Conservation (phyloP, 192 early-diverging fungal species). For the Allomyces arbusculus region DNA sequence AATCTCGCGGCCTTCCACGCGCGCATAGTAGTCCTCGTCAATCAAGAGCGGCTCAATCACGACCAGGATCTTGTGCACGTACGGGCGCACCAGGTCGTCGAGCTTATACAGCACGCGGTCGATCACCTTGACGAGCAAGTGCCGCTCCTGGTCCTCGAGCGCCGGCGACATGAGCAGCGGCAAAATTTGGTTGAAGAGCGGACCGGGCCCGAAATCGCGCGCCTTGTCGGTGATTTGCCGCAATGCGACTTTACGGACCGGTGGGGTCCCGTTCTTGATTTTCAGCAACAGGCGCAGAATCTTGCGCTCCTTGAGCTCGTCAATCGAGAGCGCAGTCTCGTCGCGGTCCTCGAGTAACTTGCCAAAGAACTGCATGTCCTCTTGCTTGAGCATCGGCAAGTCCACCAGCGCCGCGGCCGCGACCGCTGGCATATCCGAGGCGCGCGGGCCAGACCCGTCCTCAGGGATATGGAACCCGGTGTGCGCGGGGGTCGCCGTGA, state of each 20-base stretch:
- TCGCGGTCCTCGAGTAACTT: conserved; percentile 67
- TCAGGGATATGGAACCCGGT: conserved; percentile 84
- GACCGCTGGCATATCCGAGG: conserved; percentile 55
- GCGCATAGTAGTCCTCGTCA: conserved; percentile 92
- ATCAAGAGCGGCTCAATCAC: conserved; percentile 95
- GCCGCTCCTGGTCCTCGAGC: conserved; percentile 94
- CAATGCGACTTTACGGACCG: conserved; percentile 77
- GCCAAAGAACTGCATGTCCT: conserved; percentile 95
- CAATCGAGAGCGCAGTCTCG: conserved; percentile 58
- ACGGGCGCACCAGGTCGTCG: conserved; percentile 88
- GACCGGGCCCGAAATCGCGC: conserved; percentile 75
- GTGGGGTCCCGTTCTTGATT: conserved; percentile 96
- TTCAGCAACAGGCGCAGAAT: conserved; percentile 87
- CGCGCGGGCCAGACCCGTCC: conserved; percentile 20
- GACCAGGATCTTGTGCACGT: conserved; percentile 95
- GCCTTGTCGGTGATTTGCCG: conserved; percentile 93
- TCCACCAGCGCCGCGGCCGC: conserved; percentile 16
- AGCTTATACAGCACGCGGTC: conserved; percentile 90
- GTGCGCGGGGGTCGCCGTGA: conserved; percentile 60
- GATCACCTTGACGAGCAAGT: conserved; percentile 93
- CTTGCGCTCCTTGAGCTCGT: conserved; percentile 84
- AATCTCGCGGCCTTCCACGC: conserved; percentile 85
- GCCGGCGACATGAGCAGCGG: conserved; percentile 92
- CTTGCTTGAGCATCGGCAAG: conserved; percentile 83
- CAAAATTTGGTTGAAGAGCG: conserved; percentile 90